These are phyloP conservation scores for Globisporangium canariense DNA, from an alignment of 352 stramenopile genomes.

Conservation along the genomic window DNA sequence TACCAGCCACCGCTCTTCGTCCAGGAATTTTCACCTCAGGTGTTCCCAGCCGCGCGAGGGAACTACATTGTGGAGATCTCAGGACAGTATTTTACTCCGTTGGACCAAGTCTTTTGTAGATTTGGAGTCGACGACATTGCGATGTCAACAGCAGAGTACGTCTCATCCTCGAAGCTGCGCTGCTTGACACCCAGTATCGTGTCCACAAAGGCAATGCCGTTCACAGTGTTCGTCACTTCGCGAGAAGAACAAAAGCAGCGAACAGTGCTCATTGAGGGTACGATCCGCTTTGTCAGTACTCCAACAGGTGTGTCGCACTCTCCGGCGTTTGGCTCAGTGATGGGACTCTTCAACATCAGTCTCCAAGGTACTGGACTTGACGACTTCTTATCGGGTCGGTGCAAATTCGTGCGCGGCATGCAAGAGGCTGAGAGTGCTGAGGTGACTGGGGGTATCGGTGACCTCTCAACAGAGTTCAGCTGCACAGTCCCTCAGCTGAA, in stretches of 20 bases:
- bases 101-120: constrained; percentile 26
- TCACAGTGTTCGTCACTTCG: constrained; percentile 17
- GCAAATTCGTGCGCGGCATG: constrained; percentile 11
- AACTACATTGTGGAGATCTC: constrained; percentile 23
- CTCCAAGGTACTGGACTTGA: constrained; percentile 12
- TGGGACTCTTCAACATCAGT: constrained; percentile 22
- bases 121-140: constrained; percentile 22
- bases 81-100: constrained; percentile 21
- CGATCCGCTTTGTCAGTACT: constrained; percentile 19
- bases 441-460: neutral
- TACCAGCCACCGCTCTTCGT: constrained; percentile 22
- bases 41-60: constrained; percentile 16
- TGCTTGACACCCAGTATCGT: constrained; percentile 23
- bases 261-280: constrained; percentile 22
- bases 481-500: constrained; percentile 26
- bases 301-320: constrained; percentile 12
- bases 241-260: neutral
- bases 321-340: constrained; percentile 26
- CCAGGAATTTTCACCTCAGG: constrained; percentile 17
- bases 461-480: constrained; percentile 1
- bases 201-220: constrained; percentile 8
- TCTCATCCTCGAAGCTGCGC: constrained; percentile 21
- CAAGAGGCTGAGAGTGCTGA: neutral
- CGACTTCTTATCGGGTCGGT: neutral
- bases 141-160: constrained; percentile 16